Conservation (phyloP, 108 stramenopile species). For the Nitzschia sp. region DNA sequence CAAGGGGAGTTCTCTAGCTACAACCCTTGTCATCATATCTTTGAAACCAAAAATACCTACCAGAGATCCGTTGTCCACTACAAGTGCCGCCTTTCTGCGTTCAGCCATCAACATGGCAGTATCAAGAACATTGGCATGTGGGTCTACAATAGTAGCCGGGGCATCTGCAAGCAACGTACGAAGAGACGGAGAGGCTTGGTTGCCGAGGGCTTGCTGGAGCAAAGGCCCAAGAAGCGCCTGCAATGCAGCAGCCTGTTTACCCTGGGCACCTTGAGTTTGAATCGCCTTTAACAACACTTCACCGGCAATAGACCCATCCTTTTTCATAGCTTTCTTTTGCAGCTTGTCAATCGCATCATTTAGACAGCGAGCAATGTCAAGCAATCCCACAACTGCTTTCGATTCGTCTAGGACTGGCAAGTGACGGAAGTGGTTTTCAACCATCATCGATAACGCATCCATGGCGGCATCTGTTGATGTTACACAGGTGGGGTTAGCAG, state of each 20-base stretch:
- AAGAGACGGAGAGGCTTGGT: slow-evolving; percentile 60
- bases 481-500: slow-evolving; percentile 83
- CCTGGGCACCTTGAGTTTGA: slow-evolving; percentile 55
- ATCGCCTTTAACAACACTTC: slow-evolving; percentile 64
- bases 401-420: slow-evolving; percentile 86
- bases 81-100: slow-evolving; percentile 80
- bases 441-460: slow-evolving; percentile 90
- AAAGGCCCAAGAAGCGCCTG: slow-evolving; percentile 64
- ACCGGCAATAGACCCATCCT: slow-evolving; percentile 50
- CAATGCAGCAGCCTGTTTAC: slow-evolving; percentile 60
- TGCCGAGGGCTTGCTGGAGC: slow-evolving; percentile 70
- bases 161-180: slow-evolving; percentile 70
- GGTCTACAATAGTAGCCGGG: slow-evolving; percentile 63
- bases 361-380: slow-evolving; percentile 94
- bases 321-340: slow-evolving; percentile 64
- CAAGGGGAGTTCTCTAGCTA: slow-evolving; percentile 78
- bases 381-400: slow-evolving; percentile 80
- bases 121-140: slow-evolving; percentile 61
- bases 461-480: slow-evolving; percentile 77
- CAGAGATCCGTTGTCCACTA: slow-evolving; percentile 71
- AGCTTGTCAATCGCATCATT: slow-evolving; percentile 91
- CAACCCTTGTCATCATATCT: slow-evolving; percentile 89
- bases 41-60: slow-evolving; percentile 93
- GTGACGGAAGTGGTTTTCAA: slow-evolving; percentile 91
- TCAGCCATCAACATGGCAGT: slow-evolving; percentile 80